Conservation (phyloP, 176 grass and related monocot genomes). For the Musa itinerans region DNA sequence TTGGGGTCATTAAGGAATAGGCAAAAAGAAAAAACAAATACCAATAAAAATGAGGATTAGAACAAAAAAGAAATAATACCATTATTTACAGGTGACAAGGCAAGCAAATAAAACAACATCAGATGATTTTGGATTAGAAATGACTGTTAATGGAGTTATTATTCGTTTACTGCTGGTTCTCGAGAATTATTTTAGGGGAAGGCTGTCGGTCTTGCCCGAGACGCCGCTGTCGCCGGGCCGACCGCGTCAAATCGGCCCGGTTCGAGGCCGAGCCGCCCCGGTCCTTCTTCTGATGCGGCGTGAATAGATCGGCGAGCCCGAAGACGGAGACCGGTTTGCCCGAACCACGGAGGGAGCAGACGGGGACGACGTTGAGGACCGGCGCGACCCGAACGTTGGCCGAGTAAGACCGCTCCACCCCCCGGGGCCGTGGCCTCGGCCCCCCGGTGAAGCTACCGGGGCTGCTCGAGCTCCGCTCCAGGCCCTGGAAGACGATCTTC, state of each 20-base stretch:
- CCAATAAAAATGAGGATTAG: not conserved
- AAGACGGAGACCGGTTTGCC: constrained; percentile 77
- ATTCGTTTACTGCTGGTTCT: not conserved
- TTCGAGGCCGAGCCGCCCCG: not conserved
- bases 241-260: not conserved
- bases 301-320: constrained; percentile 76
- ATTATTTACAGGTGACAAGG: not conserved
- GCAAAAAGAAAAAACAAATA: not conserved
- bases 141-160: not conserved
- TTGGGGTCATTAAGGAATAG: not conserved
- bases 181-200: not conserved
- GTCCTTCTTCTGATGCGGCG: constrained; percentile 21
- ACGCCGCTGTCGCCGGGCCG: not conserved
- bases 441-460: constrained; percentile 75
- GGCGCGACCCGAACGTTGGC: constrained; percentile 79
- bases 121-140: not conserved
- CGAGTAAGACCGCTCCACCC: constrained; percentile 85
- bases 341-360: constrained; percentile 71
- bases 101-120: not conserved
- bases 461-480: constrained; percentile 75
- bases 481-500: constrained; percentile 82
- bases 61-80: not conserved
- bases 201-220: not conserved
- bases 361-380: constrained; percentile 70
- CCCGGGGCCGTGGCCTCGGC: constrained; percentile 25